Percentiles rank a stretch among this genome's conserved stretches.
phyloP scores from a whole-genome alignment of 73 alveolate species.

The Durusdinium trenchii region DNA sequence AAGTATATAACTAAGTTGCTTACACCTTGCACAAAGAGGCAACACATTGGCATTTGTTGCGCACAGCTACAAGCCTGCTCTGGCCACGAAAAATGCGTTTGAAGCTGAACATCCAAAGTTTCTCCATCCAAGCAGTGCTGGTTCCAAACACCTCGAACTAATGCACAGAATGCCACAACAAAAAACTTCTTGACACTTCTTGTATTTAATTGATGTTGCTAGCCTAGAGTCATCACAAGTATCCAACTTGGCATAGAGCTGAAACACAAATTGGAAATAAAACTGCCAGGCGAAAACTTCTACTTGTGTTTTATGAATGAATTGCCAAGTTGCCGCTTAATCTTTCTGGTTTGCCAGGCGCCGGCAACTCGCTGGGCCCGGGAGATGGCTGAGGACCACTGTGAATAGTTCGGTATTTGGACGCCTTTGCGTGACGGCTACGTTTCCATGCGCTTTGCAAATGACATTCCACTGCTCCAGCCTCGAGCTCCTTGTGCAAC shows the following conservation, averaged over 20 bases:
- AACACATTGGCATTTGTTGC: not conserved
- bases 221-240: not conserved
- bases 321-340: not conserved
- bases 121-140: not conserved
- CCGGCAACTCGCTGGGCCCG: slow-evolving; percentile 65
- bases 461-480: not conserved
- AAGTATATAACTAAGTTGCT: not conserved
- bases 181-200: not conserved
- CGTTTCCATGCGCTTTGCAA: not conserved
- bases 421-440: not conserved
- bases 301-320: not conserved
- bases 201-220: not conserved
- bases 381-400: slow-evolving; percentile 53
- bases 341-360: slow-evolving; percentile 51
- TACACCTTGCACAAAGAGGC: not conserved
- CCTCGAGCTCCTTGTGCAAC: slow-evolving; percentile 50
- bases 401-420: not conserved
- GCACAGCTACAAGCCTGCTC: not conserved
- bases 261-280: not conserved
- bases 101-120: slow-evolving; percentile 44
- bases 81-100: slow-evolving; percentile 39
- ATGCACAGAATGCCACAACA: not conserved
- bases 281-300: not conserved
- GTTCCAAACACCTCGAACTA: not conserved
- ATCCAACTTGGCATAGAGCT: not conserved